Evolutionary conservation across 2,329 filamentous ascomycete genomes (phyloP), one percentile per base, ranked within the genome.

Genomic region (Fusarium sp.): DNA sequence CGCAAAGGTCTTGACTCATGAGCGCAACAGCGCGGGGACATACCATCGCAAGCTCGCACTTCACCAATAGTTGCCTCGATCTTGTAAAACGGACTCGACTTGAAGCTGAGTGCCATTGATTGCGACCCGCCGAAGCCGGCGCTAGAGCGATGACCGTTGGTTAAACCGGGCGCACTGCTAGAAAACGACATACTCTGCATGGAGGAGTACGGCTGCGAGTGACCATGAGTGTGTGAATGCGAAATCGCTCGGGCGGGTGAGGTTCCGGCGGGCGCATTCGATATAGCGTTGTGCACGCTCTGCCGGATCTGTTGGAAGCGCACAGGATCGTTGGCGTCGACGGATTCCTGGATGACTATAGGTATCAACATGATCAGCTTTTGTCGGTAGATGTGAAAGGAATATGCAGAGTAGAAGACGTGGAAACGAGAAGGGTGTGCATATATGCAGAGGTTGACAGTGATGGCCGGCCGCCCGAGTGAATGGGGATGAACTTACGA

Each of bases 21-120:
- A 16, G 14, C 25, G 18, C 54, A 16, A 23, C 27, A n/a, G 40
- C 34, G 34, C 31, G 18, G 31, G 53, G 60, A 78, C 87, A 76
- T 84, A 94, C 94, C 86, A 78, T 95, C 92, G 69, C 93, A 92
- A 60, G 88, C 86, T 42, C 88, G 85, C 16, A 90, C 82, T 7
- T 84, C 81, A 5, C 92, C 88, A 6, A 97, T 79, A 27, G 88
- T 85, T 59, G 88, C 83, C 49, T 89, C 77, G 31, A 95, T 84
- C 10, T 87, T 87, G 76, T 95, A 97, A 79, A 97, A 99, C 0
- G 96, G 95, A 74, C 93, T 97, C 4, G 88, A 79, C 75, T 92
- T 95, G 81, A 84, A 85, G 10, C 67, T 62, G 18, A 80, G 59
- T 10, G 69, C 55, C 34, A 40, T 57, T 60, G 25, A 53, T 65